Percentiles rank a stretch among this genome's conserved stretches.
These are phyloP conservation scores for Torrubiellomyces zombiae DNA, from an alignment of 2,329 filamentous ascomycete species.

Conservation along the genomic window DNA sequence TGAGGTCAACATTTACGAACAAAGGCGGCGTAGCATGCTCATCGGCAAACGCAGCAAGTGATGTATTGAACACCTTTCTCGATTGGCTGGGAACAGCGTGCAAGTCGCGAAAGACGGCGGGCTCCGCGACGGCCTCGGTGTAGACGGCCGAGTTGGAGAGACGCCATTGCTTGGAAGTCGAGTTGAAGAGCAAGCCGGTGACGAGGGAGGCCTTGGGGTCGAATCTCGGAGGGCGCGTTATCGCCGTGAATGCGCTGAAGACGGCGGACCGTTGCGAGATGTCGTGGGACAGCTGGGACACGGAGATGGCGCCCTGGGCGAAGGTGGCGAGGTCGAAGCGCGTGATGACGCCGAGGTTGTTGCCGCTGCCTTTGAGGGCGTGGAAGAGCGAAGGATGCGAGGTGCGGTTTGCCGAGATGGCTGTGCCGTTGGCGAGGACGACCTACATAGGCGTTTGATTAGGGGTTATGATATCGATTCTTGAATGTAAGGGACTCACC, in stretches of 20 bases:
- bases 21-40: constrained; percentile 1
- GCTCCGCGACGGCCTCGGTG: constrained; percentile 1
- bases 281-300: constrained; percentile 2
- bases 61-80: not conserved
- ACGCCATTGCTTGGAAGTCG: not conserved
- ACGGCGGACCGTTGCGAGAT: constrained; percentile 1
- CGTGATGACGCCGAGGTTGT: constrained; percentile 20
- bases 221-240: not conserved
- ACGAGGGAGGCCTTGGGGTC: constrained; percentile 1
- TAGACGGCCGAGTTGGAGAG: constrained; percentile 1
- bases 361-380: constrained; percentile 38
- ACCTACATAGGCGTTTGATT: too few species aligned
- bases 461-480: too few species aligned
- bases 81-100: not conserved
- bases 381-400: constrained; percentile 31
- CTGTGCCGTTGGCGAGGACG: constrained; percentile 32
- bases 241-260: constrained; percentile 1
- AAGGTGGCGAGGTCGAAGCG: constrained; percentile 6
- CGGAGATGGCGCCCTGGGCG: constrained; percentile 1
- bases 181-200: constrained; percentile 1
- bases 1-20: not conserved
- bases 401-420: constrained; percentile 25
- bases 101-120: not conserved
- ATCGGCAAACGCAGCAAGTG: constrained; percentile 1
- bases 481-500: too few species aligned